These are phyloP conservation scores for Alternaria burnsii DNA, from an alignment of 2,329 filamentous ascomycete genomes.

Conservation along the genomic window DNA sequence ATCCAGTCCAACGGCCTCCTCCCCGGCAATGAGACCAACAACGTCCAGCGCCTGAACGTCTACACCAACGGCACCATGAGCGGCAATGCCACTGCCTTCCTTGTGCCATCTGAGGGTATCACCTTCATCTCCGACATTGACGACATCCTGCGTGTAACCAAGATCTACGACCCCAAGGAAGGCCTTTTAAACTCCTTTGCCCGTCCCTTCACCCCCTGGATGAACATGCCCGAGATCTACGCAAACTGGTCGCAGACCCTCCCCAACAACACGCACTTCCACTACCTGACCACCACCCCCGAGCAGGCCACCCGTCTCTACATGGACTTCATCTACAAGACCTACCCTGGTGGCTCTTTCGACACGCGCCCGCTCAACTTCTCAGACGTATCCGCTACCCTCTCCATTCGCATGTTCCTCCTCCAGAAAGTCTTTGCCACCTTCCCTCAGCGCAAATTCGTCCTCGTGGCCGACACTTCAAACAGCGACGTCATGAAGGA, in stretches of 20 bases:
- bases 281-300: conserved; percentile 82
- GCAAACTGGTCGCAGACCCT: conserved; percentile 75
- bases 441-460: conserved; percentile 77
- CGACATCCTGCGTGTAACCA: conserved; percentile 81
- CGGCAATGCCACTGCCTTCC: conserved; percentile 79
- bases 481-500: conserved; percentile 79
- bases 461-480: conserved; percentile 78
- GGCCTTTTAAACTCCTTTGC: conserved; percentile 81
- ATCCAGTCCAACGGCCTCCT: conserved; percentile 65
- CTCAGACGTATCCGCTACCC: conserved; percentile 74
- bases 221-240: conserved; percentile 83
- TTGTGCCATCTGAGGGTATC: conserved; percentile 74
- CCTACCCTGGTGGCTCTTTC: conserved; percentile 78
- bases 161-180: conserved; percentile 79
- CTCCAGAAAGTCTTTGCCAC: conserved; percentile 77
- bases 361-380: conserved; percentile 80
- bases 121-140: conserved; percentile 82
- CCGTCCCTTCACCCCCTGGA: conserved; percentile 73
- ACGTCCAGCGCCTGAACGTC: conserved; percentile 73
- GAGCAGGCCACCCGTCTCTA: conserved; percentile 81
- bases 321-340: conserved; percentile 81
- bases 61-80: conserved; percentile 70
- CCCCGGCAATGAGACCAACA: conserved; percentile 69
- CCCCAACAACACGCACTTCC: conserved; percentile 73
- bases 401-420: conserved; percentile 74